A percentile compares a stretch with the other conserved stretches of the same genome.
Conservation (phyloP, 495 filamentous ascomycete genomes). For the Penicillium diatomitis region DNA sequence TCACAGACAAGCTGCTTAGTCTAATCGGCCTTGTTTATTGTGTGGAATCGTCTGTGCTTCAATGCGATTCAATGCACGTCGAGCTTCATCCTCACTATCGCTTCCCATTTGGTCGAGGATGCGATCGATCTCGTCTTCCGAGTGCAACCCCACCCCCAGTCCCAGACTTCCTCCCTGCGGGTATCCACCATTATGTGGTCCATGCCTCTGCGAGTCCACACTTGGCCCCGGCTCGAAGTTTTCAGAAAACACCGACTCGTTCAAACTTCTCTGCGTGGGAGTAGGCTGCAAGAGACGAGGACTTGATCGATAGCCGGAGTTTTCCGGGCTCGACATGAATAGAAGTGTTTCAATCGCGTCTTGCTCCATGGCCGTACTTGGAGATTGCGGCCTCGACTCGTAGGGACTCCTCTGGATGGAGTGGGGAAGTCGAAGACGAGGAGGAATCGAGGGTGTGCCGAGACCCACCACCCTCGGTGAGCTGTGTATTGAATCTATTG, state of each 20-base stretch:
- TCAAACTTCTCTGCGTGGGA: constrained; percentile 21
- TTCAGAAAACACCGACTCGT: constrained; percentile 20
- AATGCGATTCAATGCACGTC: constrained; percentile 14
- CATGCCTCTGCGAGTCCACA: constrained; percentile 16
- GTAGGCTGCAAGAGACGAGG: constrained; percentile 19
- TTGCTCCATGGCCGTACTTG: constrained; percentile 66
- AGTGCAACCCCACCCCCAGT: constrained; percentile 29
- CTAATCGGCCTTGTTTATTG: no score
- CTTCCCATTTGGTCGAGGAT: constrained; percentile 45
- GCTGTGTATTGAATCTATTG: constrained; percentile 6
- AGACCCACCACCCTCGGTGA: constrained; percentile 18
- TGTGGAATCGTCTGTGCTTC: background rate
- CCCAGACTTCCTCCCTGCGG: constrained; percentile 6
- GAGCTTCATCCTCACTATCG: constrained; percentile 30
- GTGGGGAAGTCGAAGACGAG: constrained; percentile 17
- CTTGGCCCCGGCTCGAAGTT: constrained; percentile 1
- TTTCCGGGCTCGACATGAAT: constrained; percentile 80
- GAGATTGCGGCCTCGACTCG: constrained; percentile 45
- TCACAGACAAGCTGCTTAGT: no score
- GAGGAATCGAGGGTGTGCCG: constrained; percentile 25
- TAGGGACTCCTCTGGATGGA: constrained; percentile 20
- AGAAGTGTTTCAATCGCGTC: constrained; percentile 82
- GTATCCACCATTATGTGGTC: constrained; percentile 5
- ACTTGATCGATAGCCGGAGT: constrained; percentile 47
- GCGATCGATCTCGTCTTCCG: constrained; percentile 43